Evolutionary conservation across 805 yeast species (phyloP).

Genomic region (Nakazawaea molendinolei): DNA sequence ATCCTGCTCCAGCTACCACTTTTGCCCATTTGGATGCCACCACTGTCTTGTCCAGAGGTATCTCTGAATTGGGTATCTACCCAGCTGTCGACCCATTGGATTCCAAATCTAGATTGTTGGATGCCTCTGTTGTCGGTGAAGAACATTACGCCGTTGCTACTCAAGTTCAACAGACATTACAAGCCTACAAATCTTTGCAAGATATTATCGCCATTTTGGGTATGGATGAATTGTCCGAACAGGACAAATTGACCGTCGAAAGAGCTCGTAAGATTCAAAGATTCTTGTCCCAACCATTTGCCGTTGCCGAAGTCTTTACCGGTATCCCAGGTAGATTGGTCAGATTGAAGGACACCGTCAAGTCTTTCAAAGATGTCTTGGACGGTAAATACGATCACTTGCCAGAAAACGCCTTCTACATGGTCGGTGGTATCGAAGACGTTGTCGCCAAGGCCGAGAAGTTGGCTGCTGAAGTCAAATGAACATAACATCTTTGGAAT

Average conservation of each 20-base stretch:
- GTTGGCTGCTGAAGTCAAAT: constrained; percentile 86
- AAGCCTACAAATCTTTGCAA: constrained; percentile 99
- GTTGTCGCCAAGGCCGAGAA: constrained; percentile 98
- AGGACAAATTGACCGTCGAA: constrained; percentile 98
- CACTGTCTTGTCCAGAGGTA: constrained; percentile 99
- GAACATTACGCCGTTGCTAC: constrained; percentile 98
- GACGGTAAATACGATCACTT: constrained; percentile 98
- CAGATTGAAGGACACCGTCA: constrained; percentile 90
- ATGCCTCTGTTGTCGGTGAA: constrained; percentile 94
- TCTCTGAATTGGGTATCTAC: constrained; percentile 99
- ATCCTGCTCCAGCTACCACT: constrained; percentile 99
- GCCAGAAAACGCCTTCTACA: constrained; percentile 99
- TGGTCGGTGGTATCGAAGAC: constrained; percentile 99
- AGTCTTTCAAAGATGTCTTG: constrained; percentile 93
- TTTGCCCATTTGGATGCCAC: constrained; percentile 99
- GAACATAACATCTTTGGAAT: not conserved
- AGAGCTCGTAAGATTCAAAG: constrained; percentile 99
- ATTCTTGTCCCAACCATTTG: constrained; percentile 99
- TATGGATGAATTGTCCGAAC: constrained; percentile 99
- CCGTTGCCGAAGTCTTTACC: constrained; percentile 99
- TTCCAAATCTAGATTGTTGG: constrained; percentile 97
- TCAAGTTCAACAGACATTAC: constrained; percentile 94
- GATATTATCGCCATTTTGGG: constrained; percentile 99
- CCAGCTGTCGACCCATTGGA: constrained; percentile 99
- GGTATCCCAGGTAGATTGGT: constrained; percentile 99